These are phyloP conservation scores for Penicillium coffeae DNA, from an alignment of 495 filamentous ascomycete species.

Conservation along the genomic window DNA sequence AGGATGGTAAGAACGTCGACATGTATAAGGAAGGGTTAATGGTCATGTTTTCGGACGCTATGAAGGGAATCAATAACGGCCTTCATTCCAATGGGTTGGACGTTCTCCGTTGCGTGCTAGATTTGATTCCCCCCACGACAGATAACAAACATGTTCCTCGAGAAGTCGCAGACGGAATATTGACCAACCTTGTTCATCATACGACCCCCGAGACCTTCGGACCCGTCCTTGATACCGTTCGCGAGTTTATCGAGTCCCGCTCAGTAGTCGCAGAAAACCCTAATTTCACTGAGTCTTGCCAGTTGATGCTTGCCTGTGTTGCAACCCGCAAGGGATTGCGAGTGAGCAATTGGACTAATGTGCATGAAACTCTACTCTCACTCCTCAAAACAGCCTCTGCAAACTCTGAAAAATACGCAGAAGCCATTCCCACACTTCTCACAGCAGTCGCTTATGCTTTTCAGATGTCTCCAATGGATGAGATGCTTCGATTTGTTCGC, in stretches of 20 bases:
- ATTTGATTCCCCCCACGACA: constrained; percentile 44
- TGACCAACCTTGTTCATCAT: constrained; percentile 79
- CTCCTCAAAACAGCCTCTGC: constrained; percentile 47
- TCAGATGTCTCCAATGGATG: constrained; percentile 74
- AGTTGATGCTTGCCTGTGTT: constrained; percentile 62
- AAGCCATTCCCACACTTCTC: constrained; percentile 54
- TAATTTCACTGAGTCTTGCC: constrained; percentile 50
- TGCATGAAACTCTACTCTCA: constrained; percentile 55
- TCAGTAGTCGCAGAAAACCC: constrained; percentile 29
- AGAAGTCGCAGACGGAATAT: constrained; percentile 66
- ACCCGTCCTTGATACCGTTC: constrained; percentile 56
- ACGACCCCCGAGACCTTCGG: constrained; percentile 61
- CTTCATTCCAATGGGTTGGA: constrained; percentile 75
- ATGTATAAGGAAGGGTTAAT: constrained; percentile 81
- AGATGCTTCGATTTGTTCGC: constrained; percentile 63
- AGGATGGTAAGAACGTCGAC: constrained; percentile 46
- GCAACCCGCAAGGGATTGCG: constrained; percentile 75
- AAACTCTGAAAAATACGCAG: constrained; percentile 36
- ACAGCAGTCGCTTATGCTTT: constrained; percentile 64
- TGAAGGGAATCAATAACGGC: constrained; percentile 73
- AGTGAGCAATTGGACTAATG: constrained; percentile 64
- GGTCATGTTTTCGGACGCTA: constrained; percentile 82
- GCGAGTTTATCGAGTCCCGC: constrained; percentile 43
- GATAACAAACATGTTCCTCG: constrained; percentile 44
- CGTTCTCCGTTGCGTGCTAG: constrained; percentile 63